Conservation (phyloP, 2,329 filamentous ascomycete species). For the Trichoderma koningii region DNA sequence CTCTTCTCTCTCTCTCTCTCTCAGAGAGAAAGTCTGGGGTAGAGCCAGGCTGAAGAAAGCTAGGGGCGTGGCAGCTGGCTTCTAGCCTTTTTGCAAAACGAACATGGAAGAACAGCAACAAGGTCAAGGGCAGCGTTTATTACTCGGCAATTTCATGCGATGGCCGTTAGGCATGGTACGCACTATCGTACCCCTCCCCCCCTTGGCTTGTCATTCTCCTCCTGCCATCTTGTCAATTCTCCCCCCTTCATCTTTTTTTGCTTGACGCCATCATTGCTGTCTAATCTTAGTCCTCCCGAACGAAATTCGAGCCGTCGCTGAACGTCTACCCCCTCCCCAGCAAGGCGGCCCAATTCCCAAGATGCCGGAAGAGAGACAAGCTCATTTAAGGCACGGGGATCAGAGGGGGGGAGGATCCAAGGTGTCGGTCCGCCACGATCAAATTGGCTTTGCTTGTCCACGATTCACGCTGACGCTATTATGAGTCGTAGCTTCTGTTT, state of each 20-base stretch:
- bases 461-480: no score
- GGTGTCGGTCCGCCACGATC: background rate
- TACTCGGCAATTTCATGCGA: background rate
- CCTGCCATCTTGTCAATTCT: no score
- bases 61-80: slow-evolving; percentile 11
- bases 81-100: no score
- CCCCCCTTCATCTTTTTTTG: slow-evolving; percentile 13
- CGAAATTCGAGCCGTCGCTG: slow-evolving; percentile 1
- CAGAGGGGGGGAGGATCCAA: background rate
- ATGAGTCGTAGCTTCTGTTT: no score
- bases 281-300: slow-evolving; percentile 19
- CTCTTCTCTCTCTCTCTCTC: background rate
- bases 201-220: background rate
- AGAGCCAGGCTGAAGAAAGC: background rate
- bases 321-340: background rate
- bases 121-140: slow-evolving; percentile 2
- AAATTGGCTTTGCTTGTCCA: background rate
- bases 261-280: slow-evolving; percentile 16
- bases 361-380: slow-evolving; percentile 9
- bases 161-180: background rate
- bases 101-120: background rate
- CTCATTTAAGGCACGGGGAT: slow-evolving; percentile 9
- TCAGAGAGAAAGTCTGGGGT: background rate
- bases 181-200: background rate
- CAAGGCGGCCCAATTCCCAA: slow-evolving; percentile 9